A percentile compares a stretch with the other conserved stretches of the same genome.
These are phyloP conservation scores for Claviceps pazoutovae DNA, from an alignment of 2,329 filamentous ascomycete species.

Conservation along the genomic window DNA sequence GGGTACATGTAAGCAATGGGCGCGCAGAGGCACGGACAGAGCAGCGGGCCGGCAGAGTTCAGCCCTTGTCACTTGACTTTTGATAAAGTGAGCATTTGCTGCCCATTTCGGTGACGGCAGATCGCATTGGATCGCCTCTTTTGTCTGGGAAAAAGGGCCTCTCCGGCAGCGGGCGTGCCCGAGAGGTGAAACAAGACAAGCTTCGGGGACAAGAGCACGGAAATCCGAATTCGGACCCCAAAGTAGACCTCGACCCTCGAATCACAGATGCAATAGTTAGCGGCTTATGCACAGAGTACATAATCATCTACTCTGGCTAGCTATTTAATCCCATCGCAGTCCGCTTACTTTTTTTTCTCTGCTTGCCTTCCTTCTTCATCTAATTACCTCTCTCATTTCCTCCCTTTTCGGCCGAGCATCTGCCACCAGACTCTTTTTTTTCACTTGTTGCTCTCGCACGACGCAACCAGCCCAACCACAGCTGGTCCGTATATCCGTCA, in stretches of 20 bases:
- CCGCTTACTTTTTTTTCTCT: neutral
- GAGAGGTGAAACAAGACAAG: neutral
- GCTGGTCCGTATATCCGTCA: neutral
- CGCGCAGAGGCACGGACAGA: neutral
- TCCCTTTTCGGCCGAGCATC: neutral
- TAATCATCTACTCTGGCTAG: neutral
- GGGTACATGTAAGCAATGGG: neutral
- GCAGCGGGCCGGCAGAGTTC: neutral
- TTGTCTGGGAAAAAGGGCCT: no score
- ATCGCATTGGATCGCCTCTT: no score
- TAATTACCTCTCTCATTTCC: neutral
- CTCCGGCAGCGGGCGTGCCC: neutral
- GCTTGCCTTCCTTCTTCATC: neutral
- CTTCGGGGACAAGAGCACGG: neutral
- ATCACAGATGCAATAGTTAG: neutral
- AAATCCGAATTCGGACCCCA: neutral
- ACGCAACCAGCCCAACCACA: neutral
- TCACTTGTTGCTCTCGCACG: neutral
- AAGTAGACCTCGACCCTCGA: neutral
- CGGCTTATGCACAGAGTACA: constrained; percentile 1
- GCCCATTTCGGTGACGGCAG: no score
- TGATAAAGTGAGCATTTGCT: no score
- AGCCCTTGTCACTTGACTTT: no score
- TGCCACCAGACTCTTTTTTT: neutral
- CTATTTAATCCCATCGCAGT: neutral